A percentile compares a stretch with the other conserved stretches of the same genome.
Conservation (phyloP, 2,329 filamentous ascomycete genomes). For the Metarhizium guizhouense region DNA sequence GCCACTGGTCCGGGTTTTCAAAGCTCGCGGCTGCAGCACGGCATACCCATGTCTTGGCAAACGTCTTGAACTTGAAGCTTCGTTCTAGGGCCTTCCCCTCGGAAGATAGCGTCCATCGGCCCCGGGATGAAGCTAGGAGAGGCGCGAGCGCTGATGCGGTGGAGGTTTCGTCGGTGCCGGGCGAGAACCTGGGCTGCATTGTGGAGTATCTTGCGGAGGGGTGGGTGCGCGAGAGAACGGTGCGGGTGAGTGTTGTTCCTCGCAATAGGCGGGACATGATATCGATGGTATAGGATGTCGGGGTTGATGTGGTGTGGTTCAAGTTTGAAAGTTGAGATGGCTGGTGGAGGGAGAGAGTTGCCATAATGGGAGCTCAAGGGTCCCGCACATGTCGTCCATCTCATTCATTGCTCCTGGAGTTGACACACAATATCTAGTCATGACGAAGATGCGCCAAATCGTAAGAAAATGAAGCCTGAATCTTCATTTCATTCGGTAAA, state of each 20-base stretch:
- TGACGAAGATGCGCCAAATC: too few species aligned
- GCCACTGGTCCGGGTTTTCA: background rate
- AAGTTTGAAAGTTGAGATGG: background rate
- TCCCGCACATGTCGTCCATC: background rate
- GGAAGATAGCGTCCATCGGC: constrained; percentile 41
- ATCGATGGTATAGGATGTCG: background rate
- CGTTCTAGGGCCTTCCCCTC: constrained; percentile 49
- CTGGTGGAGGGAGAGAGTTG: background rate
- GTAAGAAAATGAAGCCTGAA: too few species aligned
- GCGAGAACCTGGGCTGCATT: constrained; percentile 31
- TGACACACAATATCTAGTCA: too few species aligned
- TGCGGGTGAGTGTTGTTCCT: background rate
- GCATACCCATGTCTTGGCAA: constrained; percentile 56
- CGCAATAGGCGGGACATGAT: constrained; percentile 6
- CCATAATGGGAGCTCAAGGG: background rate
- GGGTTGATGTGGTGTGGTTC: background rate
- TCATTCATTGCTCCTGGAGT: too few species aligned
- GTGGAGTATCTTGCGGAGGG: constrained; percentile 5
- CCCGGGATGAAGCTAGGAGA: constrained; percentile 30
- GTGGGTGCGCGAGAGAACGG: background rate
- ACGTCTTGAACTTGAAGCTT: constrained; percentile 55
- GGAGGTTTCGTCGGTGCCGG: constrained; percentile 32
- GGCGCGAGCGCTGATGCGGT: constrained; percentile 26
- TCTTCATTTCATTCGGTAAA: too few species aligned
- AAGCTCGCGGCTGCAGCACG: too few species aligned